Percentiles rank a stretch among this genome's conserved stretches.
Evolutionary conservation across 2,329 filamentous ascomycete genomes (phyloP).

Genomic region (Fusarium protoensiforme): DNA sequence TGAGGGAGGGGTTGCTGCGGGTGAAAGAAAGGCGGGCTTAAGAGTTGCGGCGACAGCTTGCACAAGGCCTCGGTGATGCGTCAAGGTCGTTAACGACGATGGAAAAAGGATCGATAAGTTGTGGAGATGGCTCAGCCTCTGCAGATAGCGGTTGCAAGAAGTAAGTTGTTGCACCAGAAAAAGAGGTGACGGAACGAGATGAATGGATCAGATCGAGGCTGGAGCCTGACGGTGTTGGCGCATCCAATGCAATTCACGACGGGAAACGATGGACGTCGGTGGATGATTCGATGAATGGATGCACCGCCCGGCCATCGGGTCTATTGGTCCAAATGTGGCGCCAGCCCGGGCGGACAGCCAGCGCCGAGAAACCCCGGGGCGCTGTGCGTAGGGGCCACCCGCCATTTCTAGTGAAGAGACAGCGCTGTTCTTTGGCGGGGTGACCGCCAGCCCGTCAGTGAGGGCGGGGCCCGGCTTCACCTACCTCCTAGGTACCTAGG

Average conservation of each 20-base stretch:
- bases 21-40: slow-evolving; percentile 10
- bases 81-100: not conserved
- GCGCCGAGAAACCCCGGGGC: slow-evolving; percentile 35
- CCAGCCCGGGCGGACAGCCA: too few relatives aligned
- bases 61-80: slow-evolving; percentile 4
- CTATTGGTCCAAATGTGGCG: slow-evolving; percentile 32
- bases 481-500: too few relatives aligned
- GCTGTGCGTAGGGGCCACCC: slow-evolving; percentile 5
- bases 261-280: slow-evolving; percentile 23
- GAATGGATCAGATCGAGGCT: slow-evolving; percentile 24
- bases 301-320: not conserved
- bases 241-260: slow-evolving; percentile 29
- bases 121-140: not conserved
- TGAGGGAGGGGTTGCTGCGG: slow-evolving; percentile 10
- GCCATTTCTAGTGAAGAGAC: not conserved
- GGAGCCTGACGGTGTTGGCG: slow-evolving; percentile 28
- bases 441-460: slow-evolving; percentile 13
- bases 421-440: slow-evolving; percentile 19
- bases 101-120: not conserved
- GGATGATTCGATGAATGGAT: slow-evolving; percentile 40
- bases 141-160: not conserved
- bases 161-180: not conserved
- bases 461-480: slow-evolving; percentile 18
- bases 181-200: slow-evolving; percentile 2
- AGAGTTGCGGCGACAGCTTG: slow-evolving; percentile 7